Conservation (phyloP, 2,329 filamentous ascomycete genomes). For the Aspergillus luchuensis region DNA sequence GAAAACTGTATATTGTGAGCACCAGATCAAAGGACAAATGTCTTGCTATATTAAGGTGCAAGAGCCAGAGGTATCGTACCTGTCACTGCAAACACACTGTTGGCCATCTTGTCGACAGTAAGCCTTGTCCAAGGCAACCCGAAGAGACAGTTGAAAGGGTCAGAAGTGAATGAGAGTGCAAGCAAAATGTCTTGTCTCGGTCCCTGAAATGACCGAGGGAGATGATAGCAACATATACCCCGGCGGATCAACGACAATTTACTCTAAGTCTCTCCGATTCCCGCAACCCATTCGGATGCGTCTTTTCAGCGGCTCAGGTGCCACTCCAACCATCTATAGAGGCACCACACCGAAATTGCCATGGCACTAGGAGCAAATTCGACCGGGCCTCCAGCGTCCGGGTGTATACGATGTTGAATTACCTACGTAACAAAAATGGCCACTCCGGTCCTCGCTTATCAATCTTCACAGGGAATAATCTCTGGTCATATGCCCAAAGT, state of each 20-base stretch:
- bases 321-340: background rate
- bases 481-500: background rate
- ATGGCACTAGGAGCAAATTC: background rate
- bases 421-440: background rate
- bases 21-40: background rate
- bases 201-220: background rate
- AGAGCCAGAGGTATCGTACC: slow-evolving; percentile 4
- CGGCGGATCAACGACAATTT: background rate
- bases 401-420: background rate
- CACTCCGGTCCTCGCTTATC: background rate
- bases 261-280: background rate
- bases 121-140: background rate
- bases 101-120: slow-evolving; percentile 11
- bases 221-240: background rate
- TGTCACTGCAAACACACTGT: slow-evolving; percentile 21
- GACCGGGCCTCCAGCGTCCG: background rate
- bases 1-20: slow-evolving; percentile 59
- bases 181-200: background rate
- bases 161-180: background rate
- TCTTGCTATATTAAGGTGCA: background rate
- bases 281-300: background rate
- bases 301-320: background rate
- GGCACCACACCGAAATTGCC: background rate
- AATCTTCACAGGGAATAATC: background rate
- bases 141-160: background rate